These are phyloP conservation scores for Naegleria fowleri DNA, from an alignment of 208 protist species.

Conservation along the genomic window DNA sequence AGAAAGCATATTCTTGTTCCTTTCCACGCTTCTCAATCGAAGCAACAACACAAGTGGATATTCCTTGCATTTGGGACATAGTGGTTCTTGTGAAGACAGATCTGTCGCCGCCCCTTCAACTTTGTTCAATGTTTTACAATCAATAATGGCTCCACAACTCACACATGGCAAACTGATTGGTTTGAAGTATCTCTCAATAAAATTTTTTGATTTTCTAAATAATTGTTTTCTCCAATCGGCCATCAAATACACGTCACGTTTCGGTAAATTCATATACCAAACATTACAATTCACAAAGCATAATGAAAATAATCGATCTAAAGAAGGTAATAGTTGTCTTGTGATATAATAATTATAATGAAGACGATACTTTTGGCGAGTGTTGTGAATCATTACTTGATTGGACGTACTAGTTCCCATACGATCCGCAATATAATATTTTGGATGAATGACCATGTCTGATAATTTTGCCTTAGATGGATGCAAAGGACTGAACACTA, in stretches of 20 bases:
- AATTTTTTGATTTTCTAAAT: neutral
- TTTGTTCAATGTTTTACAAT: neutral
- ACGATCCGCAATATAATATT: neutral
- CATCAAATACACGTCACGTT: neutral
- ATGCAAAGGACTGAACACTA: conserved; percentile 46
- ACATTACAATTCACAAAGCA: conserved; percentile 21
- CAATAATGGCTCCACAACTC: neutral
- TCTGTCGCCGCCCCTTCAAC: neutral
- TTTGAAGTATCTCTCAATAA: neutral
- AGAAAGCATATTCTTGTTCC: neutral
- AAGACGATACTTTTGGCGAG: neutral
- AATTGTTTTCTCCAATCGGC: neutral
- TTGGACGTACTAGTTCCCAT: neutral
- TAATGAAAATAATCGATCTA: conserved; percentile 53
- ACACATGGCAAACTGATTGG: neutral
- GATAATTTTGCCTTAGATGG: conserved; percentile 49
- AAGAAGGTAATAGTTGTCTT: conserved; percentile 67
- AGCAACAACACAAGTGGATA: neutral
- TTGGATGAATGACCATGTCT: conserved; percentile 53
- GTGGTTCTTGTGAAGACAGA: neutral
- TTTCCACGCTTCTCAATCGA: neutral
- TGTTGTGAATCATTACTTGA: conserved; percentile 4
- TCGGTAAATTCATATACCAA: conserved; percentile 4
- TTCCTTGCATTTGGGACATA: neutral
- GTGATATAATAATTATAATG: conserved; percentile 71